phyloP scores from a whole-genome alignment of 116 monocot species.

The Phalaenopsis hybrid region DNA sequence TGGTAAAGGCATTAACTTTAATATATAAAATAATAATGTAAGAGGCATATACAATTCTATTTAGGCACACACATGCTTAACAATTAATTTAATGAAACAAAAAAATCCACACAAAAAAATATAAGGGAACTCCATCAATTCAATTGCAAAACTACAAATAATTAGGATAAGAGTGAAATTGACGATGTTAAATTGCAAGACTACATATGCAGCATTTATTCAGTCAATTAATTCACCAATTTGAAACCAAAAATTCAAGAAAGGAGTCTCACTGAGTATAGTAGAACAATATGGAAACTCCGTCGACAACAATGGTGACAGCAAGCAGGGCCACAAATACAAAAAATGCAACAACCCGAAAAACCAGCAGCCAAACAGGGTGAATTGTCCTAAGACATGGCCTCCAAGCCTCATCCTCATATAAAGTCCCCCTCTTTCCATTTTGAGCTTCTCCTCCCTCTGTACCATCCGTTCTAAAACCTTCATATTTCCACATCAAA shows the following conservation, averaged over 20 bases:
- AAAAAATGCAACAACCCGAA: conserved; percentile 55
- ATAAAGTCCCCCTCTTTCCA: conserved; percentile 22
- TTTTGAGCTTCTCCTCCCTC: conserved; percentile 2
- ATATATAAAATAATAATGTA: background rate
- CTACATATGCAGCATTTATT: background rate
- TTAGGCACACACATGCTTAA: background rate
- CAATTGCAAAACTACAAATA: too few species aligned
- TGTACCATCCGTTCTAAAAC: conserved; percentile 9
- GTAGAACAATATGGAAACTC: conserved; percentile 57
- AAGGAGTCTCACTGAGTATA: conserved; percentile 79
- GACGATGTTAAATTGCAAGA: background rate
- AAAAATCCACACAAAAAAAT: background rate
- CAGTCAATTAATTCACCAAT: background rate
- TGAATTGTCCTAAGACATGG: conserved; percentile 74
- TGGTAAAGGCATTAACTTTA: background rate
- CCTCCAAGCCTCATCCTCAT: conserved; percentile 78
- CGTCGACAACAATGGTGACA: conserved; percentile 41
- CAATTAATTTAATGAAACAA: background rate
- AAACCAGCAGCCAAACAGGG: conserved; percentile 78
- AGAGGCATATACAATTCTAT: background rate
- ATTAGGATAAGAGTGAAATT: background rate
- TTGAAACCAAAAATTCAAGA: background rate
- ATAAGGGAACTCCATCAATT: too few species aligned
- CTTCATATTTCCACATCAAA: conserved; percentile 69
- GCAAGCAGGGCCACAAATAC: conserved; percentile 55